Evolutionary conservation across 2,329 filamentous ascomycete species (phyloP).

Genomic region (Curvularia eragrostidis): DNA sequence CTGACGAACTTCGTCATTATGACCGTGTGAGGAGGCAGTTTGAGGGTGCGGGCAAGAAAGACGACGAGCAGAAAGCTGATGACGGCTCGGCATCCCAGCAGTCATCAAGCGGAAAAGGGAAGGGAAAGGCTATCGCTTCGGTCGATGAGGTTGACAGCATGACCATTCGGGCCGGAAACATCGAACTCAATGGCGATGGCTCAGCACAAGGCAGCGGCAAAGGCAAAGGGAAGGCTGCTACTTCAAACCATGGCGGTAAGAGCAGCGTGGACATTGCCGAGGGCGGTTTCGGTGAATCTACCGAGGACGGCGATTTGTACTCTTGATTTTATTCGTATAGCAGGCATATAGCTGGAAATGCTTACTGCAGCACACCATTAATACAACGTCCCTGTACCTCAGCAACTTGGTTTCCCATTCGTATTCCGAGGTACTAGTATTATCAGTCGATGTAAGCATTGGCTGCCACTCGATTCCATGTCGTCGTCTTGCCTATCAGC

Average conservation of each 20-base stretch:
- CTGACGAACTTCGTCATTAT: slow-evolving; percentile 90
- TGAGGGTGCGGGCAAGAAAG: slow-evolving; percentile 67
- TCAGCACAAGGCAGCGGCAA: slow-evolving; percentile 25
- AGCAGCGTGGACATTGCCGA: slow-evolving; percentile 46
- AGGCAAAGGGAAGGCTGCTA: slow-evolving; percentile 47
- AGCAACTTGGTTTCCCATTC: background rate
- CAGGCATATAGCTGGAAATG: background rate
- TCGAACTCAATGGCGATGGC: slow-evolving; percentile 39
- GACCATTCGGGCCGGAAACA: slow-evolving; percentile 51
- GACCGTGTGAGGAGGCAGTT: slow-evolving; percentile 83
- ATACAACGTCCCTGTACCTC: background rate
- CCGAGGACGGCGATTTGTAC: slow-evolving; percentile 54
- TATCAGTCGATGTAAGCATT: background rate
- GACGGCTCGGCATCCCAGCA: background rate
- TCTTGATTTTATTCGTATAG: slow-evolving; percentile 14
- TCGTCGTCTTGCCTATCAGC: background rate
- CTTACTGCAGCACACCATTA: background rate
- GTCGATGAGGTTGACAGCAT: slow-evolving; percentile 48
- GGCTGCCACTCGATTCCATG: too few species aligned
- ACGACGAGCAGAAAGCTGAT: slow-evolving; percentile 52
- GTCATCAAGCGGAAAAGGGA: slow-evolving; percentile 27
- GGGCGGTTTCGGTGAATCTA: slow-evolving; percentile 50
- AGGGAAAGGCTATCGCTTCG: slow-evolving; percentile 35
- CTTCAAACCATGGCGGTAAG: slow-evolving; percentile 40
- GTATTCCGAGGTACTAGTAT: background rate